Base-by-base conservation (phyloP, 2,329 filamentous ascomycete species). In the Calonectria montana region DNA sequence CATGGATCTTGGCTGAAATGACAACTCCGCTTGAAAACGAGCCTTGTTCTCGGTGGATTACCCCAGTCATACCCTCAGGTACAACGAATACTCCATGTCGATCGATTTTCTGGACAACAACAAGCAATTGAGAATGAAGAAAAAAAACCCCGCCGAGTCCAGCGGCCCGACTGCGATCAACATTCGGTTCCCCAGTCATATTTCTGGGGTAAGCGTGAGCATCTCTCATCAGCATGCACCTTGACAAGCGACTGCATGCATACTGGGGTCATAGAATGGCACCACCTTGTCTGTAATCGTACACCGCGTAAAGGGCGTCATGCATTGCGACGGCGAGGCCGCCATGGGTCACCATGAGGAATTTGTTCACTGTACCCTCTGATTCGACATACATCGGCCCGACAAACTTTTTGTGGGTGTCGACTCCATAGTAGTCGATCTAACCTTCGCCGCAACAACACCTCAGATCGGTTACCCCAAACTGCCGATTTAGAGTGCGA, bases 381-480 rank as follows among this genome's bases (percentile, higher is more conserved):
- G 31, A 59, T 59, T 59, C 31, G 53, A 39, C 23, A 1, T 2
- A 25, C 25, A 13, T 21, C 53, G 53, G 53, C 4, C 53, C 53
- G 53, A 59, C 43, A 47, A n/a, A n/a, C 43, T 21, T n/a, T 47
- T 47, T 21, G 31, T 35, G n/a, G 8, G 43, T 47, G 53, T 39
- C 53, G 39, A 59, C 31, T 35, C 53, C 31, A 10, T 35, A 35
- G 31, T 35, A 35, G 31, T 59, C 53, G 53, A 59, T 59, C 53
- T 59, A 59, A 57, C 9, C 53, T 59, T 59, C 39, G n/a, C 53
- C 37, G 31, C 53, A 59, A 59, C 53, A 37, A 39, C 29, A 39
- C 53, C 37, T 37, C 53, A 59, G 53, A 59, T 59, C 53, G 37
- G 53, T 37, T 15, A 59, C 53, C 53, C 53, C 53, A 59, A 59